phyloP scores from a whole-genome alignment of 2,329 filamentous ascomycete genomes.

The Diplodia sapinea region DNA sequence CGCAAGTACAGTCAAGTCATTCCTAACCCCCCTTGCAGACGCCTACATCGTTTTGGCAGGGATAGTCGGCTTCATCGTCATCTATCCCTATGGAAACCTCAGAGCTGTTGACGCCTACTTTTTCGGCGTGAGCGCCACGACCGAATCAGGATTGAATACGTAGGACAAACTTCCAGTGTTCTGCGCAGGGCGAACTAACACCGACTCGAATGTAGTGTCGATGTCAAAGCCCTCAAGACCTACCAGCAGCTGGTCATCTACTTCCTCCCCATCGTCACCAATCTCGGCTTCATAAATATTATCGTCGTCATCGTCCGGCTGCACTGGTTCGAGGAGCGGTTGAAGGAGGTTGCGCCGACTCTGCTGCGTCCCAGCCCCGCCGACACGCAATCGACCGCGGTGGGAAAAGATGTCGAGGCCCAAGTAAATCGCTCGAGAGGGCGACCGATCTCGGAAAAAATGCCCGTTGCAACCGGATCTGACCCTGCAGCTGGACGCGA shows the following conservation, averaged over 20 bases:
- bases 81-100: constrained; percentile 51
- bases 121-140: constrained; percentile 57
- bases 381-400: not conserved
- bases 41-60: constrained; percentile 49
- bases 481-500: too few relatives aligned
- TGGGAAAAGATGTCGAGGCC: not conserved
- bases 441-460: not conserved
- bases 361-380: constrained; percentile 32
- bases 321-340: constrained; percentile 56
- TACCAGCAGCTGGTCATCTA: constrained; percentile 62
- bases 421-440: not conserved
- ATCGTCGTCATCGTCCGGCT: constrained; percentile 57
- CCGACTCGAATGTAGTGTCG: constrained; percentile 47
- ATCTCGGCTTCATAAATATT: constrained; percentile 58
- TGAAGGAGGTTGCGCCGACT: constrained; percentile 47
- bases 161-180: constrained; percentile 34
- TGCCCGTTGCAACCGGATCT: not conserved
- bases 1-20: not conserved
- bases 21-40: constrained; percentile 39
- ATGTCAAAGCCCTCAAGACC: constrained; percentile 55
- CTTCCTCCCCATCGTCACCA: constrained; percentile 56
- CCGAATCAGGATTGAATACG: constrained; percentile 60
- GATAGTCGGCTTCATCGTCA: constrained; percentile 46
- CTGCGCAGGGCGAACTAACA: constrained; percentile 31
- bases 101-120: constrained; percentile 57